phyloP scores from a whole-genome alignment of 2,329 filamentous ascomycete genomes.

The Epichloe sylvatica region DNA sequence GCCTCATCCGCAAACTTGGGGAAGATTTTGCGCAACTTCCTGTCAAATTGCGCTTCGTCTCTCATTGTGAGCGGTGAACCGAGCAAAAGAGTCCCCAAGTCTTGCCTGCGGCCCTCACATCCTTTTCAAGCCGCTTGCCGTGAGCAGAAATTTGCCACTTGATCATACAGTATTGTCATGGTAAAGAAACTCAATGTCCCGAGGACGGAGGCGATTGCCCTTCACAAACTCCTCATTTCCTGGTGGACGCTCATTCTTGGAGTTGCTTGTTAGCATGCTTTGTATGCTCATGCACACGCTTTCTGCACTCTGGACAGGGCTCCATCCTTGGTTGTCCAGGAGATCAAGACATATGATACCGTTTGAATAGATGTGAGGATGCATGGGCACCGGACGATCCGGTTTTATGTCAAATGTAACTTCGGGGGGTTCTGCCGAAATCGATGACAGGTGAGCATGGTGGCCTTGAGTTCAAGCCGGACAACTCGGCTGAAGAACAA shows the following conservation, averaged over 20 bases:
- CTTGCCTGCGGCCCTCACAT: background rate
- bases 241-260: constrained; percentile 75
- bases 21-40: background rate
- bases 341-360: constrained; percentile 97
- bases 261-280: constrained; percentile 95
- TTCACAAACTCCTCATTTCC: constrained; percentile 84
- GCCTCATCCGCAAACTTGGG: background rate
- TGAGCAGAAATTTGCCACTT: background rate
- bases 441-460: background rate
- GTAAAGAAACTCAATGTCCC: constrained; percentile 87
- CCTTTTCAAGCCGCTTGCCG: background rate
- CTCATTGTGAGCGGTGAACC: background rate
- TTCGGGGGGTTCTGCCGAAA: constrained; percentile 67
- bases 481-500: background rate
- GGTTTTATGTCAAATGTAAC: constrained; percentile 66
- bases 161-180: constrained; percentile 70
- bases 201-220: constrained; percentile 62
- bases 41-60: background rate
- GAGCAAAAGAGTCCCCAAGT: background rate
- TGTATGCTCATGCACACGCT: constrained; percentile 95
- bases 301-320: constrained; percentile 91
- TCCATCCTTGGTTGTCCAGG: constrained; percentile 79
- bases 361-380: constrained; percentile 96
- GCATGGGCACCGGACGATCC: constrained; percentile 67
- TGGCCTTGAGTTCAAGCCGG: background rate